These are phyloP conservation scores for Scutellaria minor DNA, from an alignment of 257 asterid species.

Conservation along the genomic window DNA sequence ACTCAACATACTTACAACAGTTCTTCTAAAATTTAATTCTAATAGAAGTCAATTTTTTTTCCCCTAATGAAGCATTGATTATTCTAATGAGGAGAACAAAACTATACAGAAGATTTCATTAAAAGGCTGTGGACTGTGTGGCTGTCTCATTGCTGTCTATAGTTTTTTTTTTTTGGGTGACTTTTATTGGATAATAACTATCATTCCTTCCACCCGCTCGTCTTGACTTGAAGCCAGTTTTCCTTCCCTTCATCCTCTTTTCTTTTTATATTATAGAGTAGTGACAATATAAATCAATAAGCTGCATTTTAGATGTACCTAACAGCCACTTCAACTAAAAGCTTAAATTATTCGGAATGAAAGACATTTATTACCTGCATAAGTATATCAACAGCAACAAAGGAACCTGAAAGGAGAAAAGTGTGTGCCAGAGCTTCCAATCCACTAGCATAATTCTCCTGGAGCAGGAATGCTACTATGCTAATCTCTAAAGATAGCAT, in stretches of 20 bases:
- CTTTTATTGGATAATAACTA: neutral
- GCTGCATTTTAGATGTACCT: neutral
- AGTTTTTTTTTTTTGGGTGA: neutral
- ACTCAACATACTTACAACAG: slow-evolving; percentile 1
- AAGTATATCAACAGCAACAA: slow-evolving; percentile 75
- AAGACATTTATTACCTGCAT: slow-evolving; percentile 64
- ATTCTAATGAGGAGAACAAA: neutral
- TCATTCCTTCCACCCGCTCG: slow-evolving; percentile 23
- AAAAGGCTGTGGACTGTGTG: neutral
- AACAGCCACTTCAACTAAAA: slow-evolving; percentile 11
- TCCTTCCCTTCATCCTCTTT: neutral
- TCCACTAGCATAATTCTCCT: slow-evolving; percentile 80
- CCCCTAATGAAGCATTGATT: neutral
- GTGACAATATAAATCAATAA: neutral
- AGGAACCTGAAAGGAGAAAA: slow-evolving; percentile 72
- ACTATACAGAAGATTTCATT: neutral
- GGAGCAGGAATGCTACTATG: slow-evolving; percentile 80
- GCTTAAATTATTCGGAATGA: slow-evolving; percentile 9
- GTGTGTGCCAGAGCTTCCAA: slow-evolving; percentile 84
- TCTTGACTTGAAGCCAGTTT: slow-evolving; percentile 9
- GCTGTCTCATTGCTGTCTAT: neutral
- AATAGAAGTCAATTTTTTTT: slow-evolving; percentile 9
- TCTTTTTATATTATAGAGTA: neutral
- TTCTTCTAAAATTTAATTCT: neutral
- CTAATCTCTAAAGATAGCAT: slow-evolving; percentile 81